Percentiles rank a stretch among this genome's conserved stretches.
These are phyloP conservation scores for Elaeagnus macrophylla DNA, from an alignment of 306 rosid genomes.

Conservation along the genomic window DNA sequence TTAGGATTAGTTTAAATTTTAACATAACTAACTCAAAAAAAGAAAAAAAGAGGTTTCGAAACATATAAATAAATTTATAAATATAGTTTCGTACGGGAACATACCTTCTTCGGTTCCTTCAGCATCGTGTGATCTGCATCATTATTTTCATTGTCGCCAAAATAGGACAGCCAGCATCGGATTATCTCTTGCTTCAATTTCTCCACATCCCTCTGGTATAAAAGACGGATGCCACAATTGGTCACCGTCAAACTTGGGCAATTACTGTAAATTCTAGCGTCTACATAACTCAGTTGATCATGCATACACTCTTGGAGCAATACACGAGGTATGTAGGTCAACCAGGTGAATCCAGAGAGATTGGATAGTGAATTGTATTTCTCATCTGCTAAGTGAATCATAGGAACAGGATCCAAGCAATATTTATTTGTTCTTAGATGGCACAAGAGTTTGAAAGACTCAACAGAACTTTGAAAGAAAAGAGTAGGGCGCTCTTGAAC, in stretches of 20 bases:
- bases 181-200: not conserved
- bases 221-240: not conserved
- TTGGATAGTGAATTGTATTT: not conserved
- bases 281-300: not conserved
- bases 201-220: not conserved
- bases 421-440: not conserved
- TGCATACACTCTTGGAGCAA: not conserved
- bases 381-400: not conserved
- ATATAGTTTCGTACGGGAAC: too few species aligned
- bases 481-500: not conserved
- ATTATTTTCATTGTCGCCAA: too few species aligned
- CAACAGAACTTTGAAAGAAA: not conserved
- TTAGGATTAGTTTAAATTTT: too few species aligned
- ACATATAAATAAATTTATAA: too few species aligned
- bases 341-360: constrained; percentile 6
- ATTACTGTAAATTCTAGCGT: not conserved
- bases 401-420: constrained; percentile 2
- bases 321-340: not conserved
- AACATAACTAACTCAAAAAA: too few species aligned
- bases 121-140: too few species aligned
- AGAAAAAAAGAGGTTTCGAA: too few species aligned
- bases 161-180: not conserved
- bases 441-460: not conserved
- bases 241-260: not conserved
- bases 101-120: too few species aligned